Conservation (phyloP, 2,329 filamentous ascomycete species). For the Epichloe festucae region DNA sequence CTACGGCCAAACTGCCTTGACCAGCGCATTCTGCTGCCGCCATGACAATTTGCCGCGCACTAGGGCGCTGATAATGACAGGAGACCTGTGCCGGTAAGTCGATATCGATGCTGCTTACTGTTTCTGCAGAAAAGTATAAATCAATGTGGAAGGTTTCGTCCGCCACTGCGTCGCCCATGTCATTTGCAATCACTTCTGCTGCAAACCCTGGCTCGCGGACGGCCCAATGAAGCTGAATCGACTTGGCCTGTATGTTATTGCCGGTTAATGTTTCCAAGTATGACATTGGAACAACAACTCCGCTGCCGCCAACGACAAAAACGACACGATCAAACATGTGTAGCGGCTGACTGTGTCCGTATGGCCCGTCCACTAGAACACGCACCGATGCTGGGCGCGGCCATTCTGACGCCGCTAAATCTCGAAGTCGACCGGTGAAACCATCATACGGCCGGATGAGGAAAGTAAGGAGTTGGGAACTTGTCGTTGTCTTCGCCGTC, state of each 20-base stretch:
- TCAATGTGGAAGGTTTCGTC: conserved; percentile 20
- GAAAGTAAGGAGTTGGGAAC: conserved; percentile 21
- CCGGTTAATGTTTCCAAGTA: conserved; percentile 20
- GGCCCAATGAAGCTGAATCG: conserved; percentile 29
- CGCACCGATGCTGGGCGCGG: conserved; percentile 16
- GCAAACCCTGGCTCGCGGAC: conserved; percentile 28
- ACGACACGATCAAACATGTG: conserved; percentile 25
- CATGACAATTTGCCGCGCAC: conserved; percentile 20
- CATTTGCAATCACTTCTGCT: conserved; percentile 18
- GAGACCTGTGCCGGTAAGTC: conserved; percentile 10
- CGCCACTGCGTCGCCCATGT: conserved; percentile 18
- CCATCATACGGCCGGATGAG: conserved; percentile 33
- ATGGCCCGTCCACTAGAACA: conserved; percentile 32
- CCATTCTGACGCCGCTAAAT: conserved; percentile 15
- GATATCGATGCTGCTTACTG: neutral
- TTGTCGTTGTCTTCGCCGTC: neutral
- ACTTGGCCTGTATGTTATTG: conserved; percentile 6
- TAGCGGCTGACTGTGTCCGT: conserved; percentile 27
- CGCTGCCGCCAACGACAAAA: conserved; percentile 32
- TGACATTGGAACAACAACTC: conserved; percentile 29
- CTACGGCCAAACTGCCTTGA: conserved; percentile 22
- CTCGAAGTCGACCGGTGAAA: conserved; percentile 26
- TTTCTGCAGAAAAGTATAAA: conserved; percentile 22
- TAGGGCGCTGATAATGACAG: conserved; percentile 17
- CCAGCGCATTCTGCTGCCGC: conserved; percentile 11